Percentiles rank a stretch among this genome's conserved stretches.
These are phyloP conservation scores for Populus euphratica DNA, from an alignment of 345 rosid genomes.

Conservation along the genomic window DNA sequence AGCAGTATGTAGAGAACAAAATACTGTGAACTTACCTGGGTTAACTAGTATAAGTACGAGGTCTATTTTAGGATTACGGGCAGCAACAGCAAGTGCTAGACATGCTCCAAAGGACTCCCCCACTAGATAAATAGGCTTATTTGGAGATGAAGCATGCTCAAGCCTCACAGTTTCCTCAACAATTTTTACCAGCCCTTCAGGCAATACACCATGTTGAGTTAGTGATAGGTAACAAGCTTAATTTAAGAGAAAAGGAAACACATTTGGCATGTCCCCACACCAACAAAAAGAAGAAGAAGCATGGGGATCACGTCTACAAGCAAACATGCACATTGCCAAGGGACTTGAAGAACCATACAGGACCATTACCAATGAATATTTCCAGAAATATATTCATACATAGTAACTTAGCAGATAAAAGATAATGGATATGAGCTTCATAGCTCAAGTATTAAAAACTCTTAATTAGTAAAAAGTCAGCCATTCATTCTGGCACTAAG, in stretches of 20 bases:
- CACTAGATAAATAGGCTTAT: constrained; percentile 73
- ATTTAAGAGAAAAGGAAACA: background rate
- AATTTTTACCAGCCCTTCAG: constrained; percentile 52
- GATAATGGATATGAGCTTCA: background rate
- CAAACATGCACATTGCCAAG: background rate
- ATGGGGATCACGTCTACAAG: background rate
- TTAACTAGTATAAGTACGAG: constrained; percentile 60
- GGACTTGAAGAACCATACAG: background rate
- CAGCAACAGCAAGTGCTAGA: constrained; percentile 81
- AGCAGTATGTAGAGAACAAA: constrained; percentile 6
- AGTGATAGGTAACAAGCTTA: background rate
- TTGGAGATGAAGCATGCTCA: constrained; percentile 50
- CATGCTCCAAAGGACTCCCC: constrained; percentile 96
- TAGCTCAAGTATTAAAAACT: background rate
- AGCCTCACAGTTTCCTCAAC: constrained; percentile 58
- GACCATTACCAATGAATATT: background rate
- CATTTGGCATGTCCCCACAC: background rate
- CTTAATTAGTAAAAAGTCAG: background rate
- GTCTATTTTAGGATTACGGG: constrained; percentile 60
- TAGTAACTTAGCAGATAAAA: background rate
- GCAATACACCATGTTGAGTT: background rate
- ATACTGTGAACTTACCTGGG: constrained; percentile 51
- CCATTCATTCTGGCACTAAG: background rate
- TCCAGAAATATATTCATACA: background rate
- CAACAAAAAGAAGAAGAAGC: background rate